Conservation (phyloP, 2,329 filamentous ascomycete species). For the Alternaria arborescens region DNA sequence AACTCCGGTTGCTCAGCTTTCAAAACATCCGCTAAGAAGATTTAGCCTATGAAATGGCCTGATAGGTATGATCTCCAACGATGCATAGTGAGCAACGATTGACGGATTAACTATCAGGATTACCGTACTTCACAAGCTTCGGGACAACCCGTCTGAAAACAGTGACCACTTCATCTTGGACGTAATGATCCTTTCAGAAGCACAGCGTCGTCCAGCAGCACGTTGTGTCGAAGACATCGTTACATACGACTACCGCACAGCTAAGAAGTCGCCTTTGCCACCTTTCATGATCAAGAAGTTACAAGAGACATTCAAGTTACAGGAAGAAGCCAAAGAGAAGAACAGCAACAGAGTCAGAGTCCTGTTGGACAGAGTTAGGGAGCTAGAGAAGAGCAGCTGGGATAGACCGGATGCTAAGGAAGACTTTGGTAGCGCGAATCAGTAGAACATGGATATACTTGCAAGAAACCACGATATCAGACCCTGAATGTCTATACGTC, state of each 20-base stretch:
- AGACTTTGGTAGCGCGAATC: constrained; percentile 59
- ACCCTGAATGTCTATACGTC: background rate
- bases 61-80: constrained; percentile 61
- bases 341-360: constrained; percentile 64
- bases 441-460: constrained; percentile 6
- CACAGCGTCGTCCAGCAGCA: constrained; percentile 75
- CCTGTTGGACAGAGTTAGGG: constrained; percentile 58
- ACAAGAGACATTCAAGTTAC: constrained; percentile 65
- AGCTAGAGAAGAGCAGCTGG: constrained; percentile 78
- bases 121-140: constrained; percentile 83
- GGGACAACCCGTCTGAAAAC: constrained; percentile 58
- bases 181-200: constrained; percentile 76
- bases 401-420: constrained; percentile 75
- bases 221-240: constrained; percentile 80
- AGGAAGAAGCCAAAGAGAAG: constrained; percentile 65
- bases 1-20: background rate
- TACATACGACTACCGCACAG: constrained; percentile 75
- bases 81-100: background rate
- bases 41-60: constrained; percentile 77
- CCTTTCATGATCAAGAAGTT: constrained; percentile 71
- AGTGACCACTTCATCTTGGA: constrained; percentile 67
- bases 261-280: constrained; percentile 65
- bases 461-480: background rate
- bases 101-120: constrained; percentile 56
- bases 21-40: constrained; percentile 4